Evolutionary conservation across 257 asterid genomes (phyloP).

Genomic region (Striga asiatica): DNA sequence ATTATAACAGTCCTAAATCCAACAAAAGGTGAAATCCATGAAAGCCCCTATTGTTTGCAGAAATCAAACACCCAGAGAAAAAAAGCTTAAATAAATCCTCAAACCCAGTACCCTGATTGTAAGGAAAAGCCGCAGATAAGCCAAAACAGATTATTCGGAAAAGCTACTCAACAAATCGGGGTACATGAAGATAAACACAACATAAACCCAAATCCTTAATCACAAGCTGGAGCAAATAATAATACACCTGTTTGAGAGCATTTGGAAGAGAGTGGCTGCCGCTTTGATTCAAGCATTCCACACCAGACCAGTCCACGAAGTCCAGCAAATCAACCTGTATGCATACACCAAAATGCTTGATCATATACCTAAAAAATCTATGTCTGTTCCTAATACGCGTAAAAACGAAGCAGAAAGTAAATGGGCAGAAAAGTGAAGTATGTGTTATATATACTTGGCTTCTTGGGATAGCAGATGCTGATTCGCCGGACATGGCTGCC

Average conservation of each 20-base stretch:
- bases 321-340: conserved; percentile 57
- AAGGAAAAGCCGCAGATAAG: too few species aligned
- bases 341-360: neutral
- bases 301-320: conserved; percentile 60
- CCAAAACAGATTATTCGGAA: too few species aligned
- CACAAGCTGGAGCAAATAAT: neutral
- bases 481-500: conserved; percentile 46
- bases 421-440: neutral
- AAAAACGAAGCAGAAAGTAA: neutral
- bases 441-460: conserved; percentile 26
- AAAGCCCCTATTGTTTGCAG: too few species aligned
- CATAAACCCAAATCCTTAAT: neutral
- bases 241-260: conserved; percentile 57
- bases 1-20: too few species aligned
- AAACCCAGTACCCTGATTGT: too few species aligned
- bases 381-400: neutral
- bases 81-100: too few species aligned
- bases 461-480: conserved; percentile 36
- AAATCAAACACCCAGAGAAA: too few species aligned
- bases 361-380: neutral
- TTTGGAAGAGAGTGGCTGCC: conserved; percentile 31
- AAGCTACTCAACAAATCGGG: too few species aligned
- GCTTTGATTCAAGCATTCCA: conserved; percentile 59
- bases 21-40: too few species aligned
- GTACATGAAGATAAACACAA: too few species aligned